phyloP scores from a whole-genome alignment of 1,284 basidiomycete genomes.

The Trichosporon sp. region DNA sequence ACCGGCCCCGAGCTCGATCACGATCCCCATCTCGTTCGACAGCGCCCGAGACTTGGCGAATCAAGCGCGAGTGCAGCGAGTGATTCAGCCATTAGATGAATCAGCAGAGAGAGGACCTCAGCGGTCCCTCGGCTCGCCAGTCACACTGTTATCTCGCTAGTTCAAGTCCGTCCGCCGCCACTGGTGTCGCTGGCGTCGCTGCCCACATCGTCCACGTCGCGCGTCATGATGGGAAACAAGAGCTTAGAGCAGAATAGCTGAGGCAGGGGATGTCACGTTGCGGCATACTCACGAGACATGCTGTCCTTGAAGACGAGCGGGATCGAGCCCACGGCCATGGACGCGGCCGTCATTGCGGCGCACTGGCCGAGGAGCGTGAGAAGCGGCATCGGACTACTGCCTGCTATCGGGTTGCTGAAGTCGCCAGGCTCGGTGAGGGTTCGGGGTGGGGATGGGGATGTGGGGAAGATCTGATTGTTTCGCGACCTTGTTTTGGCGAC shows the following conservation, averaged over 20 bases:
- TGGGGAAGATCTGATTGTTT: neutral
- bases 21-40: too few species aligned
- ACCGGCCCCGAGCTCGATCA: too few species aligned
- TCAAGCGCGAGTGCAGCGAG: neutral
- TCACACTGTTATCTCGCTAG: constrained; percentile 13
- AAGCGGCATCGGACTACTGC: constrained; percentile 47
- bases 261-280: too few species aligned
- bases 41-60: neutral
- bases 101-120: constrained; percentile 10
- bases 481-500: neutral
- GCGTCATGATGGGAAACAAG: neutral
- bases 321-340: constrained; percentile 71
- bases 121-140: constrained; percentile 6
- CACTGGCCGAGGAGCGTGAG: constrained; percentile 65
- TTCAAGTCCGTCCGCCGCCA: constrained; percentile 1
- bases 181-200: neutral
- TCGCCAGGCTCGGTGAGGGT: neutral
- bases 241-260: neutral
- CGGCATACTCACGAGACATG: constrained; percentile 67
- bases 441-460: neutral
- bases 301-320: constrained; percentile 67
- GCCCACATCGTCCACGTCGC: neutral
- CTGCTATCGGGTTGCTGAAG: neutral
- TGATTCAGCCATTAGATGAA: neutral
- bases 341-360: constrained; percentile 68